Evolutionary conservation across 1,139 yeast species (phyloP), one percentile per base, ranked within the genome.

Genomic region (Saccharomycopsis crataegensis): DNA sequence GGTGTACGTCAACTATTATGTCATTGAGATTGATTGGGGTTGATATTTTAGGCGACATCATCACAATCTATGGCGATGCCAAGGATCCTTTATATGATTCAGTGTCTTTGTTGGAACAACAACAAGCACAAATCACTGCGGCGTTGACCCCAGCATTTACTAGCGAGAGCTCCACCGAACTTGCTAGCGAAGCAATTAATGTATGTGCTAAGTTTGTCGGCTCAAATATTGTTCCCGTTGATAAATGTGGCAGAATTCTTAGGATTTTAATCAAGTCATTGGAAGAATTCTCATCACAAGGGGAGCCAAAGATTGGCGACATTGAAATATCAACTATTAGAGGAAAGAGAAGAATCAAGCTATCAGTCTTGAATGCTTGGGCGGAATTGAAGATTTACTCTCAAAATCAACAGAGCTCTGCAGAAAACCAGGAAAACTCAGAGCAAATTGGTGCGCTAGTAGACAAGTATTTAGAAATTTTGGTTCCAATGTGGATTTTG

Each of bases 51-150:
- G 88, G 89, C 12, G 78, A 80, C 56, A 67, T 82, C 28, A 67
- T 83, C 45, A 67, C 66, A n/a, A 67, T 69, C 1, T 75, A 73
- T 60, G 73, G 78, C 9, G 72, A 71, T 38, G 70, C 83, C 55
- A 79, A 75, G 11, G 96, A 89, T 65, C 90, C 94, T 0, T 77
- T 85, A 47, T 85, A 83, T 61, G 83, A 87, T 0, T 82, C 83
- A 1, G 79, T 79, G 9, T 80, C 94, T 0, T 74, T 90, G 11
- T 72, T 93, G 55, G 96, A 88, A 61, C 97, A 90, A 67, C 96
- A 87, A 62, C 97, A 93, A 64, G 98, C 98, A 0, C 97, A 90
- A 62, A 86, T 93, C 16, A 85, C 89, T 11, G 84, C 96, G 59
- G 96, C 98, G 0, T 74, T 93, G 57, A 79, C 90, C 49, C 96